Evolutionary conservation across 768 basidiomycete genomes (phyloP).

Genomic region (Russula abietina): DNA sequence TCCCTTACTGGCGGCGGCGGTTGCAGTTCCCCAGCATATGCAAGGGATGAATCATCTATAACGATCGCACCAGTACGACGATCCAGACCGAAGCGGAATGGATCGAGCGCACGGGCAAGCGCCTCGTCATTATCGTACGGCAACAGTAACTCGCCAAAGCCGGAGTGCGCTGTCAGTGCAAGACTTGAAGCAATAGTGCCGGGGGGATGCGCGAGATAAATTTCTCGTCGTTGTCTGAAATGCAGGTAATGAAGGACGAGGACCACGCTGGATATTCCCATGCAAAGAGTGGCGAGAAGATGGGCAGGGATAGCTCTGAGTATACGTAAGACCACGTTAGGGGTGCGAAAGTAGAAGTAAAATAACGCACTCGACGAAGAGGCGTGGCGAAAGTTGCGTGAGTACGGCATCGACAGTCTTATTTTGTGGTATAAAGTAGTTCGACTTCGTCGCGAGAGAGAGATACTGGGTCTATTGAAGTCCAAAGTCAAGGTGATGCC

Average conservation of each 20-base stretch:
- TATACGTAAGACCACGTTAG: not conserved
- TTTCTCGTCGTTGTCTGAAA: conserved; percentile 4
- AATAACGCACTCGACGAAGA: conserved; percentile 53
- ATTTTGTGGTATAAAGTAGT: conserved; percentile 50
- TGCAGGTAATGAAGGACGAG: conserved; percentile 44
- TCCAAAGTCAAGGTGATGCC: not conserved
- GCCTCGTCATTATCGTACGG: conserved; percentile 9
- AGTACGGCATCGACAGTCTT: conserved; percentile 36
- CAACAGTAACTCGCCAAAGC: conserved; percentile 22
- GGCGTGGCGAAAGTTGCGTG: conserved; percentile 40
- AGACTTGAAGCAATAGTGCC: conserved; percentile 16
- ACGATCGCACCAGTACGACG: conserved; percentile 24
- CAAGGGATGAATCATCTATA: conserved; percentile 13
- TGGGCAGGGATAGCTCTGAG: conserved; percentile 50
- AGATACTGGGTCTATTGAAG: conserved; percentile 49
- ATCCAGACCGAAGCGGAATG: conserved; percentile 23
- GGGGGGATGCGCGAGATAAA: conserved; percentile 18
- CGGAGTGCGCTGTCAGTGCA: conserved; percentile 22
- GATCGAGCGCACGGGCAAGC: conserved; percentile 9
- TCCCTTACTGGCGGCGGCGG: not conserved
- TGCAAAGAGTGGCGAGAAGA: conserved; percentile 42
- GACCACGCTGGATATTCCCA: conserved; percentile 45
- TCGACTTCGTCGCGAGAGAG: conserved; percentile 47
- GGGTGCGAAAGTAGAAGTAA: not conserved
- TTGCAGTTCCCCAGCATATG: not conserved